Conservation (phyloP, 768 basidiomycete species). For the Pleurotus pulmonarius region DNA sequence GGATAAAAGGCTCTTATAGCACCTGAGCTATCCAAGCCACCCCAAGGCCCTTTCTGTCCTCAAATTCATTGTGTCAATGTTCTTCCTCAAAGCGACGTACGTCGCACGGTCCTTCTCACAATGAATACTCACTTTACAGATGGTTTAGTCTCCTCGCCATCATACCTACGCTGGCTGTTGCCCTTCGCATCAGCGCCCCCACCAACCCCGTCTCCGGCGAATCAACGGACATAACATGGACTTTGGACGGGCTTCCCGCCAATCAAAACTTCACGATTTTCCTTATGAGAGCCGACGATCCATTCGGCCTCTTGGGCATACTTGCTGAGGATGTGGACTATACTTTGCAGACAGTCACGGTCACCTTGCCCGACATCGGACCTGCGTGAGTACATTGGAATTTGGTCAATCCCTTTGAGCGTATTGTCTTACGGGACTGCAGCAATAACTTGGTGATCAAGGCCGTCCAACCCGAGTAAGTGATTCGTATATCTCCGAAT, state of each 20-base stretch:
- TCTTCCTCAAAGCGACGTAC: too few relatives aligned
- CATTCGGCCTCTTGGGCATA: constrained; percentile 1
- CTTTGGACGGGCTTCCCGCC: constrained; percentile 1
- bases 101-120: too few relatives aligned
- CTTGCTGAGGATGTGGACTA: constrained; percentile 1
- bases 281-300: not conserved
- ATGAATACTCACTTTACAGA: not conserved
- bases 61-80: too few relatives aligned
- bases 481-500: not conserved
- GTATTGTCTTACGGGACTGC: not conserved
- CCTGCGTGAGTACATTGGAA: not conserved
- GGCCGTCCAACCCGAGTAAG: constrained; percentile 3
- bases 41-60: too few relatives aligned
- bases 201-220: not conserved
- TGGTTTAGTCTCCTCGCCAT: not conserved
- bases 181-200: not conserved
- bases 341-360: not conserved
- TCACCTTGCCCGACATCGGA: not conserved
- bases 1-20: too few relatives aligned
- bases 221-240: not conserved
- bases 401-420: not conserved
- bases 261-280: constrained; percentile 1
- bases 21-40: too few relatives aligned
- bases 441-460: constrained; percentile 3
- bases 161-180: not conserved